Base-by-base conservation (phyloP, 495 filamentous ascomycete species). In the Sporormia fimetaria region DNA sequence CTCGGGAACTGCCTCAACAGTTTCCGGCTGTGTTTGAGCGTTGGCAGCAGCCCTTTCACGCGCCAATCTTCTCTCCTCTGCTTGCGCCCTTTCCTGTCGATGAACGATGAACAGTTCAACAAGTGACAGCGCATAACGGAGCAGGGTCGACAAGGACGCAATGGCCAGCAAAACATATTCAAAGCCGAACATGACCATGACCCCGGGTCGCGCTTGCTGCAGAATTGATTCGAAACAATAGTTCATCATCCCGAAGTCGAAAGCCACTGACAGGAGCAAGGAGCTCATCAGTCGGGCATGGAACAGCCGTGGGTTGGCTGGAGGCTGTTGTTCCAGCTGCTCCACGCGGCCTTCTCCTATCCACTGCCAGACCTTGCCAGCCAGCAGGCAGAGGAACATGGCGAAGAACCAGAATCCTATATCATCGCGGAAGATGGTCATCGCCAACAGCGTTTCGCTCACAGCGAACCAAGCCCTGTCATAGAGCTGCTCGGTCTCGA, bases 101-200 rank as follows among this genome's bases (percentile, higher is more conserved):
- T 67, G 73, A 42, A 76, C 75, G 42, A 94, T 74, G 30, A 70
- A 71, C 41, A 80, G 76, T 55, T 96, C 90, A 3, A 74, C 66
- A 34, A 95, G 58, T n/a, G 80, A 81, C 18, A 98, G 67, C 20
- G 69, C 55, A 61, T 96, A 98, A 37, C 87, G 75, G 36, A 74
- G 65, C 12, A 72, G 64, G 6, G 85, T 94, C 18, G 87, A 88
- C 15, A 75, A 63, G 1, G 92, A 93, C 21, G 76, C 74, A 8
- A 92, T 77, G 3, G 75, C 67, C 42, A 96, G 62, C 42, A 98
- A 75, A 9, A 87, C 86, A 52, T 96, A 98, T 59, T 98, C 90
- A 52, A 98, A 96, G 12, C 87, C 78, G 56, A 98, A 98, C 87
- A 96, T 96, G 40, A 98, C 84, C 92, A 98, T 98, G 84, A 98